These are phyloP conservation scores for Wallacemonas sp. DNA, from an alignment of 208 protist genomes.

Conservation along the genomic window DNA sequence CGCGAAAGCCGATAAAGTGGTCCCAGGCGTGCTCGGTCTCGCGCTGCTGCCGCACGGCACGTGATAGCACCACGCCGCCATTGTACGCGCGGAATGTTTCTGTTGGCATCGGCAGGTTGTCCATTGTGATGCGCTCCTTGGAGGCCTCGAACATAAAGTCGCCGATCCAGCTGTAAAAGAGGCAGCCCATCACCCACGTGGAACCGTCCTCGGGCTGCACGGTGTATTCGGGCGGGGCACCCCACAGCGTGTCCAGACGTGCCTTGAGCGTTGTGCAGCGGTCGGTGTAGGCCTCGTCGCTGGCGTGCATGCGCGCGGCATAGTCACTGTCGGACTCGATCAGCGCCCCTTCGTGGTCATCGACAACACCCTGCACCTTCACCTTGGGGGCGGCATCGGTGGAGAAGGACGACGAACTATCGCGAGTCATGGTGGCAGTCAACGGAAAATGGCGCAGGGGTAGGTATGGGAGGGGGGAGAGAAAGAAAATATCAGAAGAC, in stretches of 20 bases:
- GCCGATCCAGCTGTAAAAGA: conserved; percentile 42
- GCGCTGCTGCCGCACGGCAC: conserved; percentile 24
- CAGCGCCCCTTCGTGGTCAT: background rate
- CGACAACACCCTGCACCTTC: background rate
- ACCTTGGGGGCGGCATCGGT: background rate
- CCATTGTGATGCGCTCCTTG: conserved; percentile 29
- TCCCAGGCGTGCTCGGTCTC: conserved; percentile 30
- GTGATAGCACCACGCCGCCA: conserved; percentile 18
- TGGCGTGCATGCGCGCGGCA: background rate
- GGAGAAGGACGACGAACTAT: background rate
- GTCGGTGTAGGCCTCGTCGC: background rate
- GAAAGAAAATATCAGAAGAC: no score
- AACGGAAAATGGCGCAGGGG: background rate
- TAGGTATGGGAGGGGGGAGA: background rate
- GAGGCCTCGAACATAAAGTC: conserved; percentile 32
- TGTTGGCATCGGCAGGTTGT: conserved; percentile 27
- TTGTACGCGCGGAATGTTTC: conserved; percentile 21
- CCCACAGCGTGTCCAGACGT: conserved; percentile 27
- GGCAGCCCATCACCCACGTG: conserved; percentile 9
- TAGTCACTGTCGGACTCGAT: background rate
- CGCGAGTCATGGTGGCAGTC: background rate
- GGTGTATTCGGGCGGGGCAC: conserved; percentile 27
- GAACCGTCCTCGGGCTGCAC: conserved; percentile 28
- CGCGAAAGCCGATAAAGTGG: conserved; percentile 27
- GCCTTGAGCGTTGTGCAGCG: background rate